A percentile compares a stretch with the other conserved stretches of the same genome.
Conservation (phyloP, 2,329 filamentous ascomycete species). For the Xylariaceae sp. region DNA sequence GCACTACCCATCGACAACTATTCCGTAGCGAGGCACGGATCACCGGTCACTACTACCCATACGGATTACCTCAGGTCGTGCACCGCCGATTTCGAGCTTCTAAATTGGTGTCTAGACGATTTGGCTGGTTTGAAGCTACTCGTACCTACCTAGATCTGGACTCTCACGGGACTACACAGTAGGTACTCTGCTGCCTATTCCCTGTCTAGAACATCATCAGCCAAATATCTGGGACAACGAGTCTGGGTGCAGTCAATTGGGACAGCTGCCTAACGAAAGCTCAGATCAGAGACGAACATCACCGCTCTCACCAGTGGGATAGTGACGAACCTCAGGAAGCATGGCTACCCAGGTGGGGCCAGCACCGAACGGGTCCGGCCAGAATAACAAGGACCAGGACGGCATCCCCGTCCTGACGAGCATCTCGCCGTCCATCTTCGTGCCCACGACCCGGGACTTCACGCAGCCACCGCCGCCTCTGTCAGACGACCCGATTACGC, state of each 20-base stretch:
- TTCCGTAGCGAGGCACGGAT: no score
- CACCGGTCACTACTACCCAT: not conserved
- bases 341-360: slow-evolving; percentile 9
- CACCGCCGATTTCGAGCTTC: not conserved
- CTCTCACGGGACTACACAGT: no score
- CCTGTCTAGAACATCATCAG: no score
- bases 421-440: slow-evolving; percentile 27
- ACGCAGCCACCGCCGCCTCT: slow-evolving; percentile 25
- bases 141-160: no score
- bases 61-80: not conserved
- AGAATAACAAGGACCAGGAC: slow-evolving; percentile 8
- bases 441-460: slow-evolving; percentile 26
- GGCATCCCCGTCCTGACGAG: slow-evolving; percentile 20
- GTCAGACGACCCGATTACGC: slow-evolving; percentile 17
- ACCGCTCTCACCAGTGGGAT: not conserved
- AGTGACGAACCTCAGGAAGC: not conserved
- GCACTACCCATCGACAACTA: no score
- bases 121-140: no score
- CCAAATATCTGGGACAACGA: no score
- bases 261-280: no score
- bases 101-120: not conserved
- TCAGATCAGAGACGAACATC: not conserved
- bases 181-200: no score
- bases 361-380: not conserved
- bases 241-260: no score